Evolutionary conservation across 352 stramenopile genomes (phyloP).

Genomic region (Lagenidium sp.): DNA sequence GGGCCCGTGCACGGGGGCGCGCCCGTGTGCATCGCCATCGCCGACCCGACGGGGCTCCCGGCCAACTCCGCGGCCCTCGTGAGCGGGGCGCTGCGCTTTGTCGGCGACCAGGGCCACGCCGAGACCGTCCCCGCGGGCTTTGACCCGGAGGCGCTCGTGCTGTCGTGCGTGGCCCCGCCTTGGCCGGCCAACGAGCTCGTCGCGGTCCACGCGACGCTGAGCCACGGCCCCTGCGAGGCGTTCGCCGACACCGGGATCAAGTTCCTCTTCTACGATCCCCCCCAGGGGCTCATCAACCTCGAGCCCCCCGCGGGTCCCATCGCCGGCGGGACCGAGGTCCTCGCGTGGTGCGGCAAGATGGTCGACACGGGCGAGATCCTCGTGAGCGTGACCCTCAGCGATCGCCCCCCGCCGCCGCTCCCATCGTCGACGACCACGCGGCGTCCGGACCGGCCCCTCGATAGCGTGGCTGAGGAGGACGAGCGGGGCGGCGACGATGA

Average conservation of each 20-base stretch:
- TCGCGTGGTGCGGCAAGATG: slow-evolving; percentile 50
- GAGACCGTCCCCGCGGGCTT: slow-evolving; percentile 31
- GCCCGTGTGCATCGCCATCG: slow-evolving; percentile 29
- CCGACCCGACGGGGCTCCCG: slow-evolving; percentile 28
- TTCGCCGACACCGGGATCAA: slow-evolving; percentile 39
- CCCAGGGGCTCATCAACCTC: slow-evolving; percentile 49
- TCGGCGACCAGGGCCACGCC: slow-evolving; percentile 19
- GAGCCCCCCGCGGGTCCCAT: slow-evolving; percentile 47
- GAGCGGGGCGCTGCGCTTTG: slow-evolving; percentile 42
- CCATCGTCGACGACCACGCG: no score
- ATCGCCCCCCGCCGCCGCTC: no score
- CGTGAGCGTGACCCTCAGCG: slow-evolving; percentile 41
- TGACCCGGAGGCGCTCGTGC: slow-evolving; percentile 15
- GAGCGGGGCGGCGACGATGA: slow-evolving; percentile 2
- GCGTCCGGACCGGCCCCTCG: no score
- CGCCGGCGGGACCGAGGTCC: slow-evolving; percentile 37
- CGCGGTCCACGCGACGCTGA: slow-evolving; percentile 16
- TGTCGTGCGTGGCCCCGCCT: slow-evolving; percentile 30
- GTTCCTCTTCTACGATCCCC: slow-evolving; percentile 69
- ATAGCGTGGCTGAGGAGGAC: slow-evolving; percentile 3
- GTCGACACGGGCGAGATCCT: slow-evolving; percentile 60
- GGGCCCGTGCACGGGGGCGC: slow-evolving; percentile 49
- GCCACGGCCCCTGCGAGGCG: slow-evolving; percentile 6
- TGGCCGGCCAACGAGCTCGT: slow-evolving; percentile 61
- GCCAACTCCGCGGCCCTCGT: no score